phyloP scores from a whole-genome alignment of 1,284 basidiomycete species.

The Vanrija sp. region DNA sequence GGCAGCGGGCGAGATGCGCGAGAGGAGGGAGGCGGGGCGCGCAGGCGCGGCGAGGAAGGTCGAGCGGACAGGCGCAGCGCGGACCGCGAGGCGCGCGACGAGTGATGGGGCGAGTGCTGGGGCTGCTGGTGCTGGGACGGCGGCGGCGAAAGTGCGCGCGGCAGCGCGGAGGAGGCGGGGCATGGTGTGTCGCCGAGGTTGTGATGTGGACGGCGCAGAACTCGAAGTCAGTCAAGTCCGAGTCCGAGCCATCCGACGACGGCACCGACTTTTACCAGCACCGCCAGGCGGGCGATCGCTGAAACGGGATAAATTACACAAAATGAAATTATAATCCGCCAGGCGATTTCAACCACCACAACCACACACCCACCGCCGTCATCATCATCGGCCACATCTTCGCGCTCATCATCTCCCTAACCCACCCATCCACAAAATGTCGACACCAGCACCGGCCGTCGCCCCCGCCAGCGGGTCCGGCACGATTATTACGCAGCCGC shows the following conservation, averaged over 20 bases:
- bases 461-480: constrained; percentile 14
- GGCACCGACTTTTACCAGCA: background rate
- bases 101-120: constrained; percentile 2
- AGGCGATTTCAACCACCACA: background rate
- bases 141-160: background rate
- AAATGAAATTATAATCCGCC: constrained; percentile 10
- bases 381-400: background rate
- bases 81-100: constrained; percentile 3
- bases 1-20: constrained; percentile 4
- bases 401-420: background rate
- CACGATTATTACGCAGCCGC: constrained; percentile 43
- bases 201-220: background rate
- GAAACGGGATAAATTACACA: constrained; percentile 14
- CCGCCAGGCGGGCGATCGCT: background rate
- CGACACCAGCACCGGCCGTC: constrained; percentile 14
- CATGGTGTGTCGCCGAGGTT: constrained; percentile 2
- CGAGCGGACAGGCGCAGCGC: constrained; percentile 2
- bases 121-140: constrained; percentile 1
- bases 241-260: background rate
- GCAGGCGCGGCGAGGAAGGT: background rate
- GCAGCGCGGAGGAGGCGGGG: constrained; percentile 13
- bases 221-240: background rate
- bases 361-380: background rate
- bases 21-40: constrained; percentile 7
- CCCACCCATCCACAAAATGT: constrained; percentile 4